These are phyloP conservation scores for Prinsepia uniflora DNA, from an alignment of 306 rosid species.

Conservation along the genomic window DNA sequence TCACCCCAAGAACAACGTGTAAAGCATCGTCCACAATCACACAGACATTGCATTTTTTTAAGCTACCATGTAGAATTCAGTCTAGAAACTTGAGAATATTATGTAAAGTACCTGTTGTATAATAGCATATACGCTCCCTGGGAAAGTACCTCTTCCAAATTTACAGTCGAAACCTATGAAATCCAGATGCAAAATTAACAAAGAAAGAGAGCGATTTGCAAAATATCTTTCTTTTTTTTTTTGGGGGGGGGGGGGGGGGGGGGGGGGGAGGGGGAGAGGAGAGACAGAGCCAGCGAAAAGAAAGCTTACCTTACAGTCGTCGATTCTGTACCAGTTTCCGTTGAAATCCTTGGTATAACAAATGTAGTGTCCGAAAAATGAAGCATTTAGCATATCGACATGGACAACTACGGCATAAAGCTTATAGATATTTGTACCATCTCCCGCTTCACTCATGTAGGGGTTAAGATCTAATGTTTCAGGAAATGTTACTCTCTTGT, in stretches of 20 bases:
- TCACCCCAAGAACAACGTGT: neutral
- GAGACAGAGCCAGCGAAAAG: no score
- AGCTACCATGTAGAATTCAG: neutral
- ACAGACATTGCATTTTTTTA: neutral
- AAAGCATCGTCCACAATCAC: neutral
- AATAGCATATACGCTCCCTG: constrained; percentile 96
- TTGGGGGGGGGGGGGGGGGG: neutral
- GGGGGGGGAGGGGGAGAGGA: no score
- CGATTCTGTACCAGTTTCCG: constrained; percentile 79
- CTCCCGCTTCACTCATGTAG: constrained; percentile 81
- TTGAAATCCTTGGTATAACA: constrained; percentile 80
- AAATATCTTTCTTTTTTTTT: neutral
- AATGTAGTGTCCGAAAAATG: constrained; percentile 91
- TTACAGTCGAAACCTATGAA: constrained; percentile 62
- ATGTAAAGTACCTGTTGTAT: constrained; percentile 56
- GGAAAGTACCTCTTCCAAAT: constrained; percentile 91
- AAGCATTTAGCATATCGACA: constrained; percentile 93
- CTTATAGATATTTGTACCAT: constrained; percentile 62
- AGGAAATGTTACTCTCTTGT: constrained; percentile 87
- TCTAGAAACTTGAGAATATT: neutral
- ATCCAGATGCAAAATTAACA: neutral
- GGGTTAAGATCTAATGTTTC: constrained; percentile 79
- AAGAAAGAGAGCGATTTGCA: neutral
- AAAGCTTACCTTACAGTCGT: constrained; percentile 70
- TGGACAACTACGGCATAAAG: constrained; percentile 94